Evolutionary conservation across 768 basidiomycete genomes (phyloP), one percentile per base, ranked within the genome.

Genomic region (Collybia nuda): DNA sequence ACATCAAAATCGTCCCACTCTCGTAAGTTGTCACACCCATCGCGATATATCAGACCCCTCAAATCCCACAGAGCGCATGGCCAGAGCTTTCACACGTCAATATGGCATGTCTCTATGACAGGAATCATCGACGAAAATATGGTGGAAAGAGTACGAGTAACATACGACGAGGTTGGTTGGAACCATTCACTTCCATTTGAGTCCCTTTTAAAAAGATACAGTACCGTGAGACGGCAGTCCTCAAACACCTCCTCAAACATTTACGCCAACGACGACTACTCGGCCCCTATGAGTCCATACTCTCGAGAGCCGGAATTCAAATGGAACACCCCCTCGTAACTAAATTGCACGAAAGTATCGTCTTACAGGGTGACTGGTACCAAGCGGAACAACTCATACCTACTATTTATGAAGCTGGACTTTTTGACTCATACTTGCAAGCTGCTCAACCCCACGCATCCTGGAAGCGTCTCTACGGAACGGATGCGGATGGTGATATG

Each of bases 321-420:
- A 66, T 86, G 15, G 90, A 92, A 61, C 85, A 90, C 52, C 86
- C 89, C 1, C 72, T 87, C 22, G 66, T 90, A 39, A 84, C 88
- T 0, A 67, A 80, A 17, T 69, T 93, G 6, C 81, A 91, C 58
- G 72, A 80, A 38, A 67, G 67, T 54, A 62, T 91, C 36, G 87
- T 92, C 14, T 75, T 89, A 5, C 70, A 79, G 54, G 90, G 88
- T 2, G 66, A 86, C 54, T 91, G 82, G 79, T 47, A 72, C 2
- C 67, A 70, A 29, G 76, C 84, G 1, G 87, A 91, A 60, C 49
- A 72, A 2, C 71, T 81, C 41, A 62, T 92, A 29, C 60, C 65
- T 0, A 65, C 70, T 12, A 71, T 83, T 11, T 78, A 82, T 1
- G 66, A 75, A 8, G 71, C 76, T 0, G 78, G 77, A 3, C 78